Conservation (phyloP, 2,329 filamentous ascomycete genomes). For the Cytospora leucostoma region DNA sequence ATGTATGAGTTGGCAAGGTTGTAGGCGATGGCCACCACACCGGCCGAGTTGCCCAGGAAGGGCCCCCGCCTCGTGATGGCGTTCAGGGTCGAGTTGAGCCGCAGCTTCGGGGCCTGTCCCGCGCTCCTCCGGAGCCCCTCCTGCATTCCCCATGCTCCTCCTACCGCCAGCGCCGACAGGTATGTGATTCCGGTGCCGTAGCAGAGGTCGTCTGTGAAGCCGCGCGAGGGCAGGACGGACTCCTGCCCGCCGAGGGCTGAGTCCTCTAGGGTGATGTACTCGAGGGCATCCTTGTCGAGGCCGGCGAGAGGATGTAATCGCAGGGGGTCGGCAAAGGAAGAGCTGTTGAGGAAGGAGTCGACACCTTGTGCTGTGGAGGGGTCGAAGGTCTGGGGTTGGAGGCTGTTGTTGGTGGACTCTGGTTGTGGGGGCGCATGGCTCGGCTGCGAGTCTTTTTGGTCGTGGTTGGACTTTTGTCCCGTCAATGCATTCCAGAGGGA, state of each 20-base stretch:
- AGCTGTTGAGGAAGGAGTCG: conserved; percentile 78
- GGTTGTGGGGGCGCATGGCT: conserved; percentile 46
- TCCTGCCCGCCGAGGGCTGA: conserved; percentile 74
- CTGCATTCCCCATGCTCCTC: conserved; percentile 88
- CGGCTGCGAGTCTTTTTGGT: conserved; percentile 41
- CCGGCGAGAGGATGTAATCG: conserved; percentile 91
- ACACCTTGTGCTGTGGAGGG: conserved; percentile 76
- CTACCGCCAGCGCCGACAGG: conserved; percentile 78
- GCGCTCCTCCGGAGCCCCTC: conserved; percentile 84
- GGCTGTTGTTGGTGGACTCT: conserved; percentile 53
- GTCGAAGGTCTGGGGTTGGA: conserved; percentile 64
- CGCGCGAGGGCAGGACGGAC: conserved; percentile 88
- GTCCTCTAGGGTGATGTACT: conserved; percentile 95
- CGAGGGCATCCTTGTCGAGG: conserved; percentile 87
- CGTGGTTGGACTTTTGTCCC: conserved; percentile 51
- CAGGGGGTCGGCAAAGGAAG: conserved; percentile 80
- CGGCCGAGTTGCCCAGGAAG: conserved; percentile 94
- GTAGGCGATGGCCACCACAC: conserved; percentile 93
- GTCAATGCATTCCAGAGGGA: conserved; percentile 64
- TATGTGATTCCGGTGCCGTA: conserved; percentile 97
- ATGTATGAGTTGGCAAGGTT: conserved; percentile 88
- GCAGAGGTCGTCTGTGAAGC: conserved; percentile 97
- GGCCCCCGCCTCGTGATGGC: conserved; percentile 89
- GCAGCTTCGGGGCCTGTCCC: conserved; percentile 79
- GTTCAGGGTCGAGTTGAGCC: conserved; percentile 92